Evolutionary conservation across 306 rosid genomes (phyloP), one percentile per base, ranked within the genome.

Genomic region (Sicyos edulis): DNA sequence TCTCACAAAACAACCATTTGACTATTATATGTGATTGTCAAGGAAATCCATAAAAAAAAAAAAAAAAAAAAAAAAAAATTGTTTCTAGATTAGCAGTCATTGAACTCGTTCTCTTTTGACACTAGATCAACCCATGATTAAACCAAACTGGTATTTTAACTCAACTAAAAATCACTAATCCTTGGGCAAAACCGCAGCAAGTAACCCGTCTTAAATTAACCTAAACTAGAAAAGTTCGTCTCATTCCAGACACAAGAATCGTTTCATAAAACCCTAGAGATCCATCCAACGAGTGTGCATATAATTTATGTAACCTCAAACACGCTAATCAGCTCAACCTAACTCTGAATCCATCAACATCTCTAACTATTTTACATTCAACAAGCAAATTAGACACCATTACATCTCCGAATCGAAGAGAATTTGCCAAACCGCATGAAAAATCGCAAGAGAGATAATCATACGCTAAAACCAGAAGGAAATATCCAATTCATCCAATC

Each of bases 281-380:
- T 24, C 8, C 44, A 37, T 37, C 44, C 44, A 37, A 37, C 44
- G 44, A 37, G 44, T 4, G 8, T 37, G 44, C 51, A 58, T 65
- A 22, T 24, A 1, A 19, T 7, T 63, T 3, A 4, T 8, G 72
- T 3, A 49, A 67, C 42, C 72, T 67, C 56, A 67, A 22, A 21
- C 5, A 47, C 47, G 7, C 72, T 14, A 47, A 67, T 65, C 34
- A 17, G 70, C 53, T 34, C 51, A 19, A 11, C 53, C 29, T 1
- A 44, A 11, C 51, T 44, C 54, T 53, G 44, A 65, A 65, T 65
- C 50, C 71, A 44, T 65, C 20, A 66, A 20, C 34, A 65, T 19
- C 16, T 5, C n/a, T 21, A 13, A 0, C 47, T 44, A 13, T 8
- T 12, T 21, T 6, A 66, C 40, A 45, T 6, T 7, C 8, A 21